Evolutionary conservation across 371 early-diverging fungal species (phyloP).

Genomic region (Rhizopus sp.): DNA sequence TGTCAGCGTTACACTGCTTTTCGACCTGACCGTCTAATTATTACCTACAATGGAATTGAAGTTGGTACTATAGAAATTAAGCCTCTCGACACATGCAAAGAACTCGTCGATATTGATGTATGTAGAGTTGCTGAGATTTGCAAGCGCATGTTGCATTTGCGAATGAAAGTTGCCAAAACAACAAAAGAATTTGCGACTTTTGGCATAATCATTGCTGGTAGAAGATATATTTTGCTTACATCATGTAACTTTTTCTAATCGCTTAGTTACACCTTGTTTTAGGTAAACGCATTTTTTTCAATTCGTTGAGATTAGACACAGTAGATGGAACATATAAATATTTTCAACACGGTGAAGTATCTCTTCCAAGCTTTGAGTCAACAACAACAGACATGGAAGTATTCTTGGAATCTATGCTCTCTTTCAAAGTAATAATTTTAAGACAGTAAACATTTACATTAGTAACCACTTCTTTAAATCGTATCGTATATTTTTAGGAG

Average conservation of each 20-base stretch:
- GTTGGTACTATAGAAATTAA: constrained; percentile 12
- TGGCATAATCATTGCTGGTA: constrained; percentile 5
- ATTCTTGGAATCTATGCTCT: constrained; percentile 10
- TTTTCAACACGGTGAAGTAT: constrained; percentile 1
- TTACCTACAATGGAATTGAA: constrained; percentile 9
- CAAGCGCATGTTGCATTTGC: constrained; percentile 13
- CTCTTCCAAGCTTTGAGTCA: constrained; percentile 10
- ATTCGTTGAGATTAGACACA: constrained; percentile 5
- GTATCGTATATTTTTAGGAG: constrained; percentile 8
- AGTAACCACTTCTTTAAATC: constrained; percentile 7
- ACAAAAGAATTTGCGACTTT: constrained; percentile 4
- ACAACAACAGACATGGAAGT: constrained; percentile 6
- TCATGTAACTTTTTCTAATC: constrained; percentile 6
- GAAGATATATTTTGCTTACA: constrained; percentile 6
- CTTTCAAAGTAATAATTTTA: constrained; percentile 10
- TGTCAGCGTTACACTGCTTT: too few species aligned
- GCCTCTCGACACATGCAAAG: constrained; percentile 6
- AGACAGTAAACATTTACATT: constrained; percentile 1
- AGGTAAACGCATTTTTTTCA: constrained; percentile 9
- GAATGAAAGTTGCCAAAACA: constrained; percentile 17
- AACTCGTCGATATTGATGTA: constrained; percentile 6
- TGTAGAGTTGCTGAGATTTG: constrained; percentile 17
- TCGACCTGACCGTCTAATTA: constrained; percentile 10
- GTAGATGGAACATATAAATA: constrained; percentile 6
- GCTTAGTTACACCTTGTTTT: constrained; percentile 7